These are phyloP conservation scores for Amoeboaphelidium protococcarum DNA, from an alignment of 371 early-diverging fungal species.

Conservation along the genomic window DNA sequence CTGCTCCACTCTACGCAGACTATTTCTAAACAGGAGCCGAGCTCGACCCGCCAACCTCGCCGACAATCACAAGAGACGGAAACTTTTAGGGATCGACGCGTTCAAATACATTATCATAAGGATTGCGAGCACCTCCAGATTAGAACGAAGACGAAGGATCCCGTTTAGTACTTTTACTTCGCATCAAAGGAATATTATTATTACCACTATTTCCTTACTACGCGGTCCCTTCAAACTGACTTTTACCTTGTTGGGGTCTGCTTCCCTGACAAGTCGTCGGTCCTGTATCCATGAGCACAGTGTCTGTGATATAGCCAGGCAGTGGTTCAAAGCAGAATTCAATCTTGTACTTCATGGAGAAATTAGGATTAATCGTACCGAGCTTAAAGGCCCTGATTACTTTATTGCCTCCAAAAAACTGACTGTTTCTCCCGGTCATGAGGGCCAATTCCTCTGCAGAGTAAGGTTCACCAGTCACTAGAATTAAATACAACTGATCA, in stretches of 20 bases:
- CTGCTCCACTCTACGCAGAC: too few relatives aligned
- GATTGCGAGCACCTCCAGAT: not conserved
- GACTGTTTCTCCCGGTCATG: not conserved
- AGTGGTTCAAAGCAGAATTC: not conserved
- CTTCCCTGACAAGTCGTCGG: not conserved
- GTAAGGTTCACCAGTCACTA: not conserved
- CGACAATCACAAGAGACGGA: not conserved
- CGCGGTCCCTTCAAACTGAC: not conserved
- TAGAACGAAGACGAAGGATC: not conserved
- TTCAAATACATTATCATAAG: not conserved
- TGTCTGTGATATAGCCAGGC: not conserved
- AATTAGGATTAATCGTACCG: not conserved
- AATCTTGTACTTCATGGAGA: not conserved
- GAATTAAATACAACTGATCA: not conserved
- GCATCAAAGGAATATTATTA: not conserved
- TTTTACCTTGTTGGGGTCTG: not conserved
- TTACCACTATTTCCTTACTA: too few relatives aligned
- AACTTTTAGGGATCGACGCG: not conserved
- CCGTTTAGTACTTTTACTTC: not conserved
- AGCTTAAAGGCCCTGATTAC: not conserved
- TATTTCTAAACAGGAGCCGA: not conserved
- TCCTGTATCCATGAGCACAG: not conserved
- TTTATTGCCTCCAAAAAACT: not conserved
- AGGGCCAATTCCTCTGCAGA: not conserved
- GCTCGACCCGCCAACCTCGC: not conserved